Percentiles rank a stretch among this genome's conserved stretches.
phyloP scores from a whole-genome alignment of 192 early-diverging fungal genomes.

The Rhizoclosmatium sp. region DNA sequence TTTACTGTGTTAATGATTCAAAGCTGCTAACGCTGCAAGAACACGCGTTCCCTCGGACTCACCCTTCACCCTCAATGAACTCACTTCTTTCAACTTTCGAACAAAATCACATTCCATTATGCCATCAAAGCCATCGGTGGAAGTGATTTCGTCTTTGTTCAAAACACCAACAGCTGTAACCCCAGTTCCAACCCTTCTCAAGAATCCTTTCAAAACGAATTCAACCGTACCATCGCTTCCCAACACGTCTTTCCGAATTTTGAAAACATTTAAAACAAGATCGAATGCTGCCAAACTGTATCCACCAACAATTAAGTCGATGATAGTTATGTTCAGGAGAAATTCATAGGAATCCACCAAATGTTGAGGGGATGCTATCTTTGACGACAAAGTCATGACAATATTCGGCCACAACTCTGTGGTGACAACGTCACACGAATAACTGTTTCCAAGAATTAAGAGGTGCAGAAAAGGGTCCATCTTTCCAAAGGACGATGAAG shows the following conservation, averaged over 20 bases:
- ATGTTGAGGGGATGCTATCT: neutral
- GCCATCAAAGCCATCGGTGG: neutral
- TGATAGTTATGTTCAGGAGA: neutral
- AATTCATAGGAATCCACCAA: neutral
- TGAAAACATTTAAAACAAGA: slow-evolving; percentile 11
- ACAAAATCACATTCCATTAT: neutral
- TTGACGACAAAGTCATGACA: slow-evolving; percentile 3
- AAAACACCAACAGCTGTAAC: neutral
- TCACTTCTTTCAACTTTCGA: neutral
- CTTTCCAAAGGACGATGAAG: neutral
- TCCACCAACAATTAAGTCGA: slow-evolving; percentile 17
- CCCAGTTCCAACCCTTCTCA: slow-evolving; percentile 18
- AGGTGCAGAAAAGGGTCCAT: slow-evolving; percentile 1
- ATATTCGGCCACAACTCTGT: slow-evolving; percentile 11
- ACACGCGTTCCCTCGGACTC: too few relatives aligned
- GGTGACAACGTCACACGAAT: neutral
- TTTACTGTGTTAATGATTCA: too few relatives aligned
- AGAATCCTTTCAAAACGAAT: slow-evolving; percentile 31
- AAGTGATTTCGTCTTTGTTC: neutral
- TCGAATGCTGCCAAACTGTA: slow-evolving; percentile 6
- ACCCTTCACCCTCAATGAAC: too few relatives aligned
- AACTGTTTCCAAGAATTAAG: neutral
- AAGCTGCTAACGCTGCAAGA: too few relatives aligned
- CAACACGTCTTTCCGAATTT: neutral
- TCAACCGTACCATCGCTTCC: neutral